These are phyloP conservation scores for Talaromyces amestolkiae DNA, from an alignment of 2,329 filamentous ascomycete species.

Conservation along the genomic window DNA sequence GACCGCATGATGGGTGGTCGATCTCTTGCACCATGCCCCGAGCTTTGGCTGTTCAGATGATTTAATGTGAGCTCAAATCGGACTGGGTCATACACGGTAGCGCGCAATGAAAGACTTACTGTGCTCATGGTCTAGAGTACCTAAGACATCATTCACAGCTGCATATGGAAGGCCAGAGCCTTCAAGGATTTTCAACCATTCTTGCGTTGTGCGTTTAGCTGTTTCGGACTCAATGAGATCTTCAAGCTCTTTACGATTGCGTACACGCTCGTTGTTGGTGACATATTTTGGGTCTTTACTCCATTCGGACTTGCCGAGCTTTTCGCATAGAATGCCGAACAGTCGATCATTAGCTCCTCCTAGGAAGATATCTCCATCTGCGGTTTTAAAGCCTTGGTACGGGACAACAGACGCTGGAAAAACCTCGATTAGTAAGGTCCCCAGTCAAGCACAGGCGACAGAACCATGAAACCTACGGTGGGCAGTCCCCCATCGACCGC, in stretches of 20 bases:
- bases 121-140: slow-evolving; percentile 78
- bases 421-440: background rate
- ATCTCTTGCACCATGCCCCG: slow-evolving; percentile 87
- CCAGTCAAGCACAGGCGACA: background rate
- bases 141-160: slow-evolving; percentile 88
- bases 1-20: slow-evolving; percentile 74
- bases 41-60: slow-evolving; percentile 56
- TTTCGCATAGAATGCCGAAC: slow-evolving; percentile 59
- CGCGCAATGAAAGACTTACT: slow-evolving; percentile 51
- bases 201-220: slow-evolving; percentile 71
- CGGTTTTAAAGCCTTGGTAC: slow-evolving; percentile 75
- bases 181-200: slow-evolving; percentile 85
- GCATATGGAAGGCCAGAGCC: slow-evolving; percentile 93
- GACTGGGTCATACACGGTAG: background rate
- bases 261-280: slow-evolving; percentile 60
- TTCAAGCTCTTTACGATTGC: slow-evolving; percentile 72
- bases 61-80: slow-evolving; percentile 24
- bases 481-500: slow-evolving; percentile 90
- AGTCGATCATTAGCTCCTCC: slow-evolving; percentile 64
- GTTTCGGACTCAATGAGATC: slow-evolving; percentile 73
- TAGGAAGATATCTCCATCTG: slow-evolving; percentile 61
- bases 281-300: slow-evolving; percentile 55
- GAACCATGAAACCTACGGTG: slow-evolving; percentile 61
- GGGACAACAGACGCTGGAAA: slow-evolving; percentile 82
- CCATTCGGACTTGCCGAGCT: slow-evolving; percentile 59